Percentiles rank a stretch among this genome's conserved stretches.
phyloP scores from a whole-genome alignment of 345 rosid genomes.

The Dimocarpus longan region DNA sequence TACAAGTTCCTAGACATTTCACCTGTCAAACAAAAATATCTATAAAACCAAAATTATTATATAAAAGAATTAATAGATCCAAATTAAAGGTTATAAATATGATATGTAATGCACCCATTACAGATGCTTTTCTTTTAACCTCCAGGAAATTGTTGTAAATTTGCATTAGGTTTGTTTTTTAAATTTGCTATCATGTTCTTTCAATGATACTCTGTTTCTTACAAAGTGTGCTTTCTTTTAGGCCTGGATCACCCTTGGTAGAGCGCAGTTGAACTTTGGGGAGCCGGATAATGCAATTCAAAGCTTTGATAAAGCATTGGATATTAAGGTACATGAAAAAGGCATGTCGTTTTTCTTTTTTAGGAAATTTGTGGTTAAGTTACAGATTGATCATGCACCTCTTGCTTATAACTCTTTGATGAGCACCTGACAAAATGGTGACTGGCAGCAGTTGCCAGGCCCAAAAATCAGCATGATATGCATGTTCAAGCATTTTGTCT shows the following conservation, averaged over 20 bases:
- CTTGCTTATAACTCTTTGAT: neutral
- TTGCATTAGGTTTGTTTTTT: neutral
- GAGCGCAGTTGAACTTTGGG: constrained; percentile 92
- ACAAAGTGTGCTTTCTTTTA: constrained; percentile 28
- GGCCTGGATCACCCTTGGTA: constrained; percentile 96
- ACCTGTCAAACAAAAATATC: neutral
- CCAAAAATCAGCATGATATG: neutral
- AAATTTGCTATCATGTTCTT: neutral
- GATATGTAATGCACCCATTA: neutral
- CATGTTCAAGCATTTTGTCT: neutral
- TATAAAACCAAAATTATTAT: neutral
- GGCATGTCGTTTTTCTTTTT: neutral
- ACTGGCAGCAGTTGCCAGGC: neutral
- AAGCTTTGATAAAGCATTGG: constrained; percentile 73
- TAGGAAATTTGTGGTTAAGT: neutral
- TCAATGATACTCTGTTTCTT: constrained; percentile 1
- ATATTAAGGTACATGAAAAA: constrained; percentile 50
- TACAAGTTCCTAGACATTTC: neutral
- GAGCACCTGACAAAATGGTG: neutral
- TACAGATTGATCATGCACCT: neutral
- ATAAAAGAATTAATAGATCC: neutral
- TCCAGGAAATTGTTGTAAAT: neutral
- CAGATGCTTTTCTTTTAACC: neutral
- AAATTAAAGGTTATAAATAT: neutral
- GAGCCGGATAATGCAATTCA: constrained; percentile 81